These are phyloP conservation scores for Macadamia tetraphylla DNA, from an alignment of 164 flowering plant species.

Conservation along the genomic window DNA sequence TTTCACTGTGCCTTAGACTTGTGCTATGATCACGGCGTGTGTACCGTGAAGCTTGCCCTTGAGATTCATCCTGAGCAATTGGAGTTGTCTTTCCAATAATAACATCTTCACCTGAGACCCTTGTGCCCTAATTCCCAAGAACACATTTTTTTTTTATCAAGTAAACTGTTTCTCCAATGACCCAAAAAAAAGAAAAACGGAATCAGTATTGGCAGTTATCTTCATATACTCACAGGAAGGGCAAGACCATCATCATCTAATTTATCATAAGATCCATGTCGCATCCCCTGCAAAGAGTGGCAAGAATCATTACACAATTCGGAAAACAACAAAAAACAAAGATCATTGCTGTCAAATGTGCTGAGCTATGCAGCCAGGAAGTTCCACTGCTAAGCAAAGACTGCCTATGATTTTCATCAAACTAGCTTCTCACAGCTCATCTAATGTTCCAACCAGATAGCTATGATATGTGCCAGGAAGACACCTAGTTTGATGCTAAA, in stretches of 20 bases:
- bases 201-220: not conserved
- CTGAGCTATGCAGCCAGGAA: too few relatives aligned
- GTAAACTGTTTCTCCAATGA: not conserved
- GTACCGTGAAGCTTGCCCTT: slow-evolving; percentile 76
- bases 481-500: too few relatives aligned
- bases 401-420: too few relatives aligned
- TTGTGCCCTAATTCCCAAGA: slow-evolving; percentile 60
- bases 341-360: not conserved
- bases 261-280: slow-evolving; percentile 97
- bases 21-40: slow-evolving; percentile 92
- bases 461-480: too few relatives aligned
- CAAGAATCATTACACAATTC: slow-evolving; percentile 2
- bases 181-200: not conserved
- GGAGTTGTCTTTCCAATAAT: slow-evolving; percentile 97
- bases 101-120: slow-evolving; percentile 96
- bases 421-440: too few relatives aligned
- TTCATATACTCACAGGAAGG: slow-evolving; percentile 64
- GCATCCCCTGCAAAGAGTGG: slow-evolving; percentile 69
- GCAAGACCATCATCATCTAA: slow-evolving; percentile 99
- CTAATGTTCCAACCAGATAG: too few relatives aligned
- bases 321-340: slow-evolving; percentile 1
- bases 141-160: slow-evolving; percentile 1
- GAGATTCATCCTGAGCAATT: slow-evolving; percentile 81
- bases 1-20: slow-evolving; percentile 95
- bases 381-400: too few relatives aligned